phyloP scores from a whole-genome alignment of 352 stramenopile genomes.

The Phytophthora boehmeriae region DNA sequence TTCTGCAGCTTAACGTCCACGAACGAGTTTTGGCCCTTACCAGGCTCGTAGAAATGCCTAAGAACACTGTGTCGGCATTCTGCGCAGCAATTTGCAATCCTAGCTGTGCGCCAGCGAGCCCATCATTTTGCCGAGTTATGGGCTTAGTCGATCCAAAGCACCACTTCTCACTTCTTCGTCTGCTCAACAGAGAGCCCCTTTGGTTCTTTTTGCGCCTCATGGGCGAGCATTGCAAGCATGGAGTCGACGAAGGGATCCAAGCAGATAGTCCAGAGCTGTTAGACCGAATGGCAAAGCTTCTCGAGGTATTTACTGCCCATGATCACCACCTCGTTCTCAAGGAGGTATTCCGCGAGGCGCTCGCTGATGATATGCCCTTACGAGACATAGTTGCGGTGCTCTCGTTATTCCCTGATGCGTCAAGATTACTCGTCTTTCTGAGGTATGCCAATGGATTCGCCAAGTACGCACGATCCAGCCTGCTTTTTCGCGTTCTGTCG shows the following conservation, averaged over 20 bases:
- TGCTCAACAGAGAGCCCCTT: conserved; percentile 40
- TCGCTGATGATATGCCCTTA: conserved; percentile 39
- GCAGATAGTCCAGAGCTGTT: conserved; percentile 22
- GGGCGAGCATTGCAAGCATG: conserved; percentile 15
- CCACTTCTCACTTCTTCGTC: conserved; percentile 42
- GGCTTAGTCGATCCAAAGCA: conserved; percentile 45
- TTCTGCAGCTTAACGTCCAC: conserved; percentile 32
- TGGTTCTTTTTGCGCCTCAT: conserved; percentile 67
- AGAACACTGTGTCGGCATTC: conserved; percentile 42
- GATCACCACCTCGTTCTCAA: conserved; percentile 43
- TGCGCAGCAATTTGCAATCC: conserved; percentile 39
- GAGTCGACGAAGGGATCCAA: background rate
- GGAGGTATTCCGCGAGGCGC: conserved; percentile 51
- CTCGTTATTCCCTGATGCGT: conserved; percentile 46
- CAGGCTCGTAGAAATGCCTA: conserved; percentile 49
- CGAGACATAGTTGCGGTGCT: conserved; percentile 56
- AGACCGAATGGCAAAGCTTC: conserved; percentile 49
- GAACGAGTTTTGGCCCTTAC: conserved; percentile 34
- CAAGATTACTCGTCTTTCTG: conserved; percentile 47
- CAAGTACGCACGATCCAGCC: conserved; percentile 24
- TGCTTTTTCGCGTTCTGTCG: conserved; percentile 63
- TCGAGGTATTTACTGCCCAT: conserved; percentile 41
- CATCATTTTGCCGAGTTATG: conserved; percentile 51
- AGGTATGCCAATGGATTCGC: conserved; percentile 47
- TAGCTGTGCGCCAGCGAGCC: conserved; percentile 28